Conservation (phyloP, 768 basidiomycete genomes). For the Coprinellus micaceus region DNA sequence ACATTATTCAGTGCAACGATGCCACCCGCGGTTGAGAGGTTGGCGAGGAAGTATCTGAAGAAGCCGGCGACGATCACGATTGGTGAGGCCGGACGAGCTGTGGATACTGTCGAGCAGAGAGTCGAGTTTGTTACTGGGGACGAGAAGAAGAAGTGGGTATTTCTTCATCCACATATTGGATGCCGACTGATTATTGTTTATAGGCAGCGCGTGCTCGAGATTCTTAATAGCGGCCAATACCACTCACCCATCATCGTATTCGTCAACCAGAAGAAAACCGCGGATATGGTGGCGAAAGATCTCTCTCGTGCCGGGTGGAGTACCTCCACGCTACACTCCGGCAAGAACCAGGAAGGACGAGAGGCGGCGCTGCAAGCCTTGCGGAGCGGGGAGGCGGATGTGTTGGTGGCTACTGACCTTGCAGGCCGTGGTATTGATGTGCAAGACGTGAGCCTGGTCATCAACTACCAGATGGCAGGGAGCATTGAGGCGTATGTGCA, state of each 20-base stretch:
- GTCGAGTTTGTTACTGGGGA: slow-evolving; percentile 92
- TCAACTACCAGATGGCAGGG: slow-evolving; percentile 97
- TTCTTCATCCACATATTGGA: background rate
- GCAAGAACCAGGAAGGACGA: slow-evolving; percentile 96
- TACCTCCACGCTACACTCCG: slow-evolving; percentile 90
- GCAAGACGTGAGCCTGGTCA: slow-evolving; percentile 90
- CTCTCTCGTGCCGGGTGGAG: slow-evolving; percentile 90
- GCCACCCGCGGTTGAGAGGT: slow-evolving; percentile 94
- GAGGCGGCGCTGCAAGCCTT: slow-evolving; percentile 87
- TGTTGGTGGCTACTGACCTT: slow-evolving; percentile 95
- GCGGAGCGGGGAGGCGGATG: slow-evolving; percentile 79
- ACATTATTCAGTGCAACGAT: slow-evolving; percentile 98
- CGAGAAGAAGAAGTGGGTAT: slow-evolving; percentile 89
- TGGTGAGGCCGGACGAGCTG: slow-evolving; percentile 95
- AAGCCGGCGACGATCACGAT: slow-evolving; percentile 95
- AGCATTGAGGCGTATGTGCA: slow-evolving; percentile 98
- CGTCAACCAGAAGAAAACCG: slow-evolving; percentile 99
- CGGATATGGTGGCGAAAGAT: slow-evolving; percentile 96
- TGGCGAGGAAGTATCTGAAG: slow-evolving; percentile 91
- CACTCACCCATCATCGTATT: slow-evolving; percentile 95
- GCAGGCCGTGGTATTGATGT: slow-evolving; percentile 99
- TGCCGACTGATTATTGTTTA: slow-evolving; percentile 4
- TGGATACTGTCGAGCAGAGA: slow-evolving; percentile 95
- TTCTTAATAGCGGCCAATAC: slow-evolving; percentile 83
- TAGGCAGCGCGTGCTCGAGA: slow-evolving; percentile 84